Evolutionary conservation across 1,284 basidiomycete genomes (phyloP), one percentile per base, ranked within the genome.

Genomic region (Porphyrellus sp.): DNA sequence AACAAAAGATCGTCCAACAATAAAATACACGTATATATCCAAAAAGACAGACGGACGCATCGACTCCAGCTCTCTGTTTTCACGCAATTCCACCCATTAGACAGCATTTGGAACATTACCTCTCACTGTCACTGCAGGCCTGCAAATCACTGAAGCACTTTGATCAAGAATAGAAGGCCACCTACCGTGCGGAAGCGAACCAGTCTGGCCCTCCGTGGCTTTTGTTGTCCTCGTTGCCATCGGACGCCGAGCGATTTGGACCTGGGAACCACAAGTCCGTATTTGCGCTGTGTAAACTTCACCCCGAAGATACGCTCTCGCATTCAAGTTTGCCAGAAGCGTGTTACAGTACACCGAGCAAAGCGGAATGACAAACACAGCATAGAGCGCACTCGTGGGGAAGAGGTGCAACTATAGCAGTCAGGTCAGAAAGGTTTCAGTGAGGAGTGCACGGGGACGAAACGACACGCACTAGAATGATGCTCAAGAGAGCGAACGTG

Each of bases 381-480:
- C 9, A 13, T 31, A 43, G 42, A 31, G 13, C 13, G 9, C 4
- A 21, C 16, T 31, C 13, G 42, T 15, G 3, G 42, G 42, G 13
- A 31, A 43, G 20, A 31, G 5, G 16, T 31, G 21, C 20, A 43
- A 9, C 42, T 43, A 31, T 23, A 6, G 13, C 3, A 7, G 13
- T 31, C 7, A 20, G 5, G 11, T 43, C 20, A 43, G 28, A 20
- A 31, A 20, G 15, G 8, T 8, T 8, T n/a, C n/a, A n/a, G n/a
- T n/a, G n/a, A n/a, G n/a, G n/a, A n/a, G n/a, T n/a, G n/a, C n/a
- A n/a, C n/a, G 13, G 8, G 16, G 13, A 31, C 30, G 9, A 23
- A 23, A 33, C 3, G n/a, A 9, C 9, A 51, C 53, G 23, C 38
- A 60, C 59, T 4, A 60, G 18, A 16, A 62, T 35, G 42, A 42